These are phyloP conservation scores for Trichoderma brevicompactum DNA, from an alignment of 2,329 filamentous ascomycete species.

Conservation along the genomic window DNA sequence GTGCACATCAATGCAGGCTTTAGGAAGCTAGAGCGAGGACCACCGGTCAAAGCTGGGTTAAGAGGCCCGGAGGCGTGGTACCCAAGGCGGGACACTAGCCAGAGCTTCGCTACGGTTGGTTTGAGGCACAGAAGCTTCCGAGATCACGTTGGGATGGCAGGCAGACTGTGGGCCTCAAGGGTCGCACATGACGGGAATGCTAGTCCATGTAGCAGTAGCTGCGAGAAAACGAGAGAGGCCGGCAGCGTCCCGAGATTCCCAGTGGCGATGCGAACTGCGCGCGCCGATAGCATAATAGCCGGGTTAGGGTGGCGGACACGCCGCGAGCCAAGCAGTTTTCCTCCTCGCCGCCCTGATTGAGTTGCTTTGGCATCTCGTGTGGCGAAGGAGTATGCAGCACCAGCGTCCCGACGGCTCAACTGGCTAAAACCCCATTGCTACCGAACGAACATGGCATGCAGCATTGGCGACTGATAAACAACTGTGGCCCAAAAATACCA, in stretches of 20 bases:
- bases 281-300: background rate
- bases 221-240: background rate
- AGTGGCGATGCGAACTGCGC: slow-evolving; percentile 5
- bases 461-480: slow-evolving; percentile 1
- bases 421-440: slow-evolving; percentile 4
- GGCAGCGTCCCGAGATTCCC: slow-evolving; percentile 3
- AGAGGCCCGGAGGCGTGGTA: slow-evolving; percentile 17
- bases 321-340: background rate
- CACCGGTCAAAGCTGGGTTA: slow-evolving; percentile 19
- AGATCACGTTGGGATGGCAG: slow-evolving; percentile 1
- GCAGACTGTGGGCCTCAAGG: slow-evolving; percentile 17
- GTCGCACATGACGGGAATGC: slow-evolving; percentile 22
- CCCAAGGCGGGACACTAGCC: slow-evolving; percentile 8
- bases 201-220: no score
- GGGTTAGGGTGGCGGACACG: background rate
- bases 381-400: background rate
- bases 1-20: slow-evolving; percentile 22
- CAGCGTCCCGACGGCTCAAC: slow-evolving; percentile 8
- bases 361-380: background rate
- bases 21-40: slow-evolving; percentile 20
- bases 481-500: background rate
- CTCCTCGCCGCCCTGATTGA: background rate
- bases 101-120: background rate
- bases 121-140: slow-evolving; percentile 14
- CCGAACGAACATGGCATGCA: background rate